Evolutionary conservation across 2,329 filamentous ascomycete genomes (phyloP), one percentile per base, ranked within the genome.

Genomic region (Aspergillus brunneoviolaceus): DNA sequence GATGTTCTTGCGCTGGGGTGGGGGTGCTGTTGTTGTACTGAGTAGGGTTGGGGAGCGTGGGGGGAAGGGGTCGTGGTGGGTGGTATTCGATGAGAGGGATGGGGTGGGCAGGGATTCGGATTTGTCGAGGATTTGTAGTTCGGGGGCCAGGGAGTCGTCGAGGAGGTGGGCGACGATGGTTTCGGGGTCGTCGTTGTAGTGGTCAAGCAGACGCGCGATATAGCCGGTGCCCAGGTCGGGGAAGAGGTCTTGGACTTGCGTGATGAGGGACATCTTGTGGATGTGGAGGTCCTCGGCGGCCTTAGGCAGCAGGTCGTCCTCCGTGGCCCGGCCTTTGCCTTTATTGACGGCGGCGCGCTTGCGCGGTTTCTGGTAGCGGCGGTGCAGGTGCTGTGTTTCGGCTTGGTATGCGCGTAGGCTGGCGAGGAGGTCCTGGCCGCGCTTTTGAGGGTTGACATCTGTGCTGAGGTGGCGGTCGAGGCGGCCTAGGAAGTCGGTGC

Each of bases 181-280:
- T 75, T 97, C 92, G 0, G 89, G 84, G 68, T 93, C 82, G 65
- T 95, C 87, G 49, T 80, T 77, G 72, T 95, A 97, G 71, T 91
- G 87, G 68, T 94, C 89, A 25, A 97, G 81, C 10, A 96, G 82
- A 67, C 85, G 89, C 19, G 90, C 83, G 16, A 98, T 81, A 71
- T 96, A 98, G 0, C 84, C 90, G 4, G 90, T 88, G 5, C 93
- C 92, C 10, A 98, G 80, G 63, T 96, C 87, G 0, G 94, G 92
- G 70, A 98, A 97, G 0, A 98, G 81, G 71, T 99, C 94, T 71
- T 96, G 92, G n/a, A 99, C 84, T 73, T 96, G 91, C 0, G 89
- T 89, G 55, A 98, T 87, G 52, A 94, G 85, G 67, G 89, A 93
- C 85, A 96, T 89, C 48, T 83, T 87, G 74, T 96, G 92, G 23